Evolutionary conservation across 805 yeast genomes (phyloP).

Genomic region (Sugiyamaella smithiae): DNA sequence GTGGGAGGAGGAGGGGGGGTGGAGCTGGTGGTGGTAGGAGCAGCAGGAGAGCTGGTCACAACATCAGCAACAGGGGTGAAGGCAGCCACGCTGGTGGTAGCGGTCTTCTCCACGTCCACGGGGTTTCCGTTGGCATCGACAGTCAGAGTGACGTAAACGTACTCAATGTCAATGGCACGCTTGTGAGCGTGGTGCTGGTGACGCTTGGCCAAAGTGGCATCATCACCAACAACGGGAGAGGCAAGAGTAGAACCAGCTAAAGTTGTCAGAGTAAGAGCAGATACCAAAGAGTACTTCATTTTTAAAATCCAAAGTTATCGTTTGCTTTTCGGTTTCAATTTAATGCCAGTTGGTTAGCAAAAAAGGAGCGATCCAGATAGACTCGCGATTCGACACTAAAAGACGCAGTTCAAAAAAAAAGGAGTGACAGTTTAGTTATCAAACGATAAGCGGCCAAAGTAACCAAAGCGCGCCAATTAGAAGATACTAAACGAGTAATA

Average conservation of each 20-base stretch:
- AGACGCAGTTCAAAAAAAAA: not conserved
- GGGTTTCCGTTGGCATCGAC: conserved; percentile 40
- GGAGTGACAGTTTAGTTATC: conserved; percentile 5
- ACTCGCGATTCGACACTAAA: not conserved
- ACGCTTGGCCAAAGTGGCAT: conserved; percentile 28
- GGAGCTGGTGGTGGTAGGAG: conserved; percentile 21
- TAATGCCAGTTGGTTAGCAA: not conserved
- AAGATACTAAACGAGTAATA: not conserved
- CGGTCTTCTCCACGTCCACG: conserved; percentile 32
- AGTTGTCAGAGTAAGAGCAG: conserved; percentile 11
- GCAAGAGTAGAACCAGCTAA: conserved; percentile 10
- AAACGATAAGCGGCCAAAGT: not conserved
- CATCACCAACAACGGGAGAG: conserved; percentile 34
- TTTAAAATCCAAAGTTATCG: not conserved
- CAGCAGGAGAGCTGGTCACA: conserved; percentile 28
- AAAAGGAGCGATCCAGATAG: not conserved
- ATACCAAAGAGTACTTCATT: conserved; percentile 20
- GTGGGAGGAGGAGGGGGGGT: conserved; percentile 26
- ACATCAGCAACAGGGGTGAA: conserved; percentile 24
- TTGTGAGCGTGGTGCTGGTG: conserved; percentile 54
- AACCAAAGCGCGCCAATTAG: not conserved
- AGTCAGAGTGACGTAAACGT: conserved; percentile 46
- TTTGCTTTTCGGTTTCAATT: not conserved
- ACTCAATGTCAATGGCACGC: conserved; percentile 44
- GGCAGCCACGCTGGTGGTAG: conserved; percentile 21